phyloP scores from a whole-genome alignment of 108 stramenopile genomes.

The Schizochytrium sp. region DNA sequence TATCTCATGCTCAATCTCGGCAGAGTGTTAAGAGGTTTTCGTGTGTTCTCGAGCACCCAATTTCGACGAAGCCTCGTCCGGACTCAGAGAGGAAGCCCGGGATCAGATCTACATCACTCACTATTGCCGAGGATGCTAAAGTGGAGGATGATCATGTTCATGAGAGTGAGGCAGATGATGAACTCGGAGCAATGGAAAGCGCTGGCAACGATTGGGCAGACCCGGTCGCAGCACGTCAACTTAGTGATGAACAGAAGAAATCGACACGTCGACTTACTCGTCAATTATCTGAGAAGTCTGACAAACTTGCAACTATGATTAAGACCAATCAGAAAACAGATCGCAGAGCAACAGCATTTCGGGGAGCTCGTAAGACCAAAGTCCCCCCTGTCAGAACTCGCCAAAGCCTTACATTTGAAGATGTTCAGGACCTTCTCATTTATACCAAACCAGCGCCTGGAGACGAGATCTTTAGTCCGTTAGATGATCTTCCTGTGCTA shows the following conservation, averaged over 20 bases:
- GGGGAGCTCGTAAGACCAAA: not conserved
- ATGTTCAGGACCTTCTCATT: slow-evolving; percentile 11
- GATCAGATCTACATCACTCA: not conserved
- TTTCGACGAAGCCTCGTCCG: not conserved
- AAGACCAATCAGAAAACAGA: not conserved
- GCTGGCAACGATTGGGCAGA: not conserved
- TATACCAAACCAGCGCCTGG: not conserved
- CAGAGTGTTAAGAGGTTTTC: not conserved
- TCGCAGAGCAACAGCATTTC: not conserved
- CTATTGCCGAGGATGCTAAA: not conserved
- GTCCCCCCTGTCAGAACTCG: not conserved
- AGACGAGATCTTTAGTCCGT: not conserved
- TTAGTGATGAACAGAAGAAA: not conserved
- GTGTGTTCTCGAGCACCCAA: not conserved
- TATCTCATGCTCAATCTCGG: not conserved
- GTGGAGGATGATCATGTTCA: not conserved
- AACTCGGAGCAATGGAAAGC: not conserved
- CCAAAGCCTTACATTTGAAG: not conserved
- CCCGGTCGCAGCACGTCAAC: not conserved
- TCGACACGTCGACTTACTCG: not conserved
- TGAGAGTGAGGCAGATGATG: not conserved
- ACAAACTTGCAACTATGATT: not conserved
- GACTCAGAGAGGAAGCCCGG: not conserved
- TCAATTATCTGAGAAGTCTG: not conserved
- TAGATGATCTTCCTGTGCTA: not conserved